Evolutionary conservation across 257 asterid species (phyloP).

Genomic region (Nicotiana attenuata): DNA sequence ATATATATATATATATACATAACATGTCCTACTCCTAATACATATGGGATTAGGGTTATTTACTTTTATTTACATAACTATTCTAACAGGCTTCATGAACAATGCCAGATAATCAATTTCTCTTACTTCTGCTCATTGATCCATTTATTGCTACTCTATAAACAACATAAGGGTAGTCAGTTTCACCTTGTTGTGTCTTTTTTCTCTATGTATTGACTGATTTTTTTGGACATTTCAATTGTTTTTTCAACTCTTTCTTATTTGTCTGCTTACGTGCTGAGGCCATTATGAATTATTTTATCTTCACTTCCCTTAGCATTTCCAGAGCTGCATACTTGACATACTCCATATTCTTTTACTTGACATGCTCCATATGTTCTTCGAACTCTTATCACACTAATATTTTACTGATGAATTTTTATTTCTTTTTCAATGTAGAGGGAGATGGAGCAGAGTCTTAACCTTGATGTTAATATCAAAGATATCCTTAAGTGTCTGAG

Average conservation of each 20-base stretch:
- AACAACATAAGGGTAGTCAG: background rate
- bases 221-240: background rate
- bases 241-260: background rate
- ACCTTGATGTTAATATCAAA: slow-evolving; percentile 77
- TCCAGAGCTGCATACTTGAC: background rate
- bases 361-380: background rate
- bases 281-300: background rate
- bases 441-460: slow-evolving; percentile 81
- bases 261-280: background rate
- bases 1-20: no score
- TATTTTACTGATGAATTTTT: slow-evolving; percentile 11
- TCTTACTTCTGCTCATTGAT: background rate
- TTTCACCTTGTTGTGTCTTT: background rate
- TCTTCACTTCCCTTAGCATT: background rate
- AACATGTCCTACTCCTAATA: no score
- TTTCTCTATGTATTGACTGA: background rate
- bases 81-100: background rate
- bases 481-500: slow-evolving; percentile 50
- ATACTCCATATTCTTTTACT: background rate
- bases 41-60: no score
- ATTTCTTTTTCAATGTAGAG: slow-evolving; percentile 46
- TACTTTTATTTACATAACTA: no score
- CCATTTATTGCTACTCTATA: background rate
- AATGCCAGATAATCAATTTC: background rate
- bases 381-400: background rate